Evolutionary conservation across 345 rosid species (phyloP), one percentile per base, ranked within the genome.

Genomic region (Kernera saxatilis): DNA sequence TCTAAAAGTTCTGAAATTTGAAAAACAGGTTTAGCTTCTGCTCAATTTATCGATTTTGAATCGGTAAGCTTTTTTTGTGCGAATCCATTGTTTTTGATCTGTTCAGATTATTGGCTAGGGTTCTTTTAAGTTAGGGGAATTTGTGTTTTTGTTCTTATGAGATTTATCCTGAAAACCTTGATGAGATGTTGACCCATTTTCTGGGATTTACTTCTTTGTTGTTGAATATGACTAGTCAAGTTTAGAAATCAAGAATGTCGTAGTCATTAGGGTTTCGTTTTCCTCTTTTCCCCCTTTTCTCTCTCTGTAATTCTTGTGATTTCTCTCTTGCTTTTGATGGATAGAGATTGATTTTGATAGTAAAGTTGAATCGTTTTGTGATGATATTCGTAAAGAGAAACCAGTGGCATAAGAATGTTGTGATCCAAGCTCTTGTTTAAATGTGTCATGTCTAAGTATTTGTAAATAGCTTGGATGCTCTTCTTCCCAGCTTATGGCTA

Each of bases 171-270:
- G 40, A 33, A 33, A 45, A 26, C 39, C 10, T 22, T 17, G 27
- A 5, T 13, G 12, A 11, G 14, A 36, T 15, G 29, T 37, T 21
- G 36, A 36, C 67, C 8, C 51, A 21, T 30, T 43, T 63, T 26
- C 7, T 32, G 35, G 27, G 64, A 52, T 60, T 69, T 53, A 17
- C 30, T 43, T 59, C 45, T 67, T 74, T n/a, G 6, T 14, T 8
- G 43, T 69, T 2, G 78, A 22, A 61, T 75, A 62, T 43, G 74
- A 68, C 58, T 32, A n/a, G 33, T 51, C 64, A 68, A 18, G 49
- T 1, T 60, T 74, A 13, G 17, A 50, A 22, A 30, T 68, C 39
- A 2, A 44, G 17, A 54, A 63, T 62, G 70, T 75, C 75, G 9
- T 45, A 68, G 36, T 74, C 78, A 60, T 58, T 71, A 51, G 14